Base-by-base conservation (phyloP, 192 early-diverging fungal species). In the Linnemannia elongata region DNA sequence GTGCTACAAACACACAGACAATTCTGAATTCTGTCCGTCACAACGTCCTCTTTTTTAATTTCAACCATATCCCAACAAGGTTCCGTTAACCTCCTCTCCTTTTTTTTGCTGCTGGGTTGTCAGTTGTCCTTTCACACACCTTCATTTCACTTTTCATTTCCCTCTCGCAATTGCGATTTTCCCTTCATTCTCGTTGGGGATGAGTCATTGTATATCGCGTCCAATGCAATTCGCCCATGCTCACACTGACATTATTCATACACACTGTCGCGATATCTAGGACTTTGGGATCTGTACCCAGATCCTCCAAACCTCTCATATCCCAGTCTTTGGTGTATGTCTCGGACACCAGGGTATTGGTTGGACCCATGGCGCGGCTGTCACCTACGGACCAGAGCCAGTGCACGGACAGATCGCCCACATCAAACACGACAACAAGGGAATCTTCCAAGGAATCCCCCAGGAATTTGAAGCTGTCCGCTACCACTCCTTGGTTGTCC, bases 341-440 rank as follows among this genome's bases (percentile, higher is more conserved):
- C 90, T 99, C 54, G 98, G 98, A 0, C 96, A 98, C 88, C 97
- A 99, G 79, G 97, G 96, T 4, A 94, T 98, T 57, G 97, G 94
- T 24, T 82, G 73, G 72, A 82, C 71, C 1, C 83, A 89, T 38
- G 70, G 75, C 44, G 81, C 72, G 0, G 78, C 92, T 76, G 92
- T 99, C 3, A 87, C 87, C 9, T 91, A 92, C 72, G 95, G 96
- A 8, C 78, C 86, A 15, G 92, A 92, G 49, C 94, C 96, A 3
- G 93, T 98, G 74, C 97, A 99, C 78, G 97, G 98, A 8, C 94
- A 97, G 63, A 88, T 94, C 52, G 94, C 95, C 33, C 85, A 80
- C 5, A 83, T 93, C 24, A 86, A 95, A 54, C 72, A 82, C 71
- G 75, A 90, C 57, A 72, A 63, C 7, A 70, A 77, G 7, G 74